Evolutionary conservation across 2,329 filamentous ascomycete genomes (phyloP), one percentile per base, ranked within the genome.

Genomic region (Lecanicillium sp.): DNA sequence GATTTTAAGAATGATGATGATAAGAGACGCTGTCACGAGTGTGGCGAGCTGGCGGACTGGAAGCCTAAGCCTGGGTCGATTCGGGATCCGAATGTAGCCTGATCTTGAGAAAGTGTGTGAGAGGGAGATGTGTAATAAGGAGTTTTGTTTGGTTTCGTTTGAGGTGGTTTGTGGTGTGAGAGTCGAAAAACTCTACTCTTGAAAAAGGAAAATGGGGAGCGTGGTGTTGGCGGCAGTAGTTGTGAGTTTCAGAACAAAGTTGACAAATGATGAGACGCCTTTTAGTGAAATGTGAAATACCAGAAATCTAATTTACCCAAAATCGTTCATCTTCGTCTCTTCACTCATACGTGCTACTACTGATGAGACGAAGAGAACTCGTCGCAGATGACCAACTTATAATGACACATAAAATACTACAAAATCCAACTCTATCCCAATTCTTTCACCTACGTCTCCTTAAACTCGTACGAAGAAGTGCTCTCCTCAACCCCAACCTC

Each of bases 401-500:
- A n/a, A 25, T 7, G 22, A 25, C 22, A 25, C 22, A 25, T 25
- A 25, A 25, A 25, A 25, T 41, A 2, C 14, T 36, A 37, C 15
- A 33, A 37, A 22, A 29, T 31, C 22, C 37, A 18, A 32, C 8
- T 38, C 7, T 35, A 34, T 31, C 35, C 42, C 33, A 28, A 29
- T 36, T 25, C 29, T 29, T 20, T 29, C 14, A 8, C 31, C 63
- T 60, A 86, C 42, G 82, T 86, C 71, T 86, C 82, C 36, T 68
- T 65, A 61, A 87, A 95, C 54, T 76, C 71, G 60, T 94, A 95
- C 14, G 78, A 71, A 18, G 84, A 80, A 25, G 80, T 79, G 12
- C 83, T 81, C 57, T 95, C 85, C 62, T 83, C 79, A 11, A 96
- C 85, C 13, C 68, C 70, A 22, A 96, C 85, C 65, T 94, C 84